These are phyloP conservation scores for Mycena metata DNA, from an alignment of 768 basidiomycete genomes.

Conservation along the genomic window DNA sequence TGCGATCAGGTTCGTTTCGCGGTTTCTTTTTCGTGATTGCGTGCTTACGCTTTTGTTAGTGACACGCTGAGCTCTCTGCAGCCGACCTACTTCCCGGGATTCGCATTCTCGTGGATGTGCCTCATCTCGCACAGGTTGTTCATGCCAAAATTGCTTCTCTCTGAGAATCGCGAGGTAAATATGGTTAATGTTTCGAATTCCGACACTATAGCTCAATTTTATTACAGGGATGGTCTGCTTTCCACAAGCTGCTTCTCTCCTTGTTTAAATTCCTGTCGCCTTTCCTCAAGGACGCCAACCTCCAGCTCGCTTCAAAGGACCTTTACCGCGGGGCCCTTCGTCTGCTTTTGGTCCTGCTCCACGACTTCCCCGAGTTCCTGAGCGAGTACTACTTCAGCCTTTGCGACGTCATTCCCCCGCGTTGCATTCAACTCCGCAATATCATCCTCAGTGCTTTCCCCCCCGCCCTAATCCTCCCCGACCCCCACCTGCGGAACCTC, in stretches of 20 bases:
- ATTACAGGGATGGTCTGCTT: conserved; percentile 90
- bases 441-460: conserved; percentile 98
- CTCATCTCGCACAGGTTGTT: conserved; percentile 96
- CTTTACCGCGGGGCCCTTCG: conserved; percentile 93
- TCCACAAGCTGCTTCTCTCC: conserved; percentile 93
- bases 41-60: conserved; percentile 56
- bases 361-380: conserved; percentile 99
- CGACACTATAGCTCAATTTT: conserved; percentile 27
- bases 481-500: conserved; percentile 84
- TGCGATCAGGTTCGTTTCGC: conserved; percentile 79
- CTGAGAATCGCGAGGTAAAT: conserved; percentile 87
- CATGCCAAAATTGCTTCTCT: conserved; percentile 94
- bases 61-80: conserved; percentile 97
- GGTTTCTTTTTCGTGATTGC: conserved; percentile 9
- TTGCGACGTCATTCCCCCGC: conserved; percentile 91
- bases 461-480: conserved; percentile 81
- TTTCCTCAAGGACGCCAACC: conserved; percentile 86
- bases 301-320: conserved; percentile 84
- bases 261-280: conserved; percentile 96
- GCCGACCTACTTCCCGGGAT: conserved; percentile 96
- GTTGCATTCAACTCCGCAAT: conserved; percentile 96
- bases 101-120: conserved; percentile 98
- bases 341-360: conserved; percentile 93
- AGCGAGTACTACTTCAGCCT: conserved; percentile 97
- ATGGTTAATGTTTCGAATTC: conserved; percentile 14